These are phyloP conservation scores for Abrus pulchellus DNA, from an alignment of 306 rosid genomes.

Conservation along the genomic window DNA sequence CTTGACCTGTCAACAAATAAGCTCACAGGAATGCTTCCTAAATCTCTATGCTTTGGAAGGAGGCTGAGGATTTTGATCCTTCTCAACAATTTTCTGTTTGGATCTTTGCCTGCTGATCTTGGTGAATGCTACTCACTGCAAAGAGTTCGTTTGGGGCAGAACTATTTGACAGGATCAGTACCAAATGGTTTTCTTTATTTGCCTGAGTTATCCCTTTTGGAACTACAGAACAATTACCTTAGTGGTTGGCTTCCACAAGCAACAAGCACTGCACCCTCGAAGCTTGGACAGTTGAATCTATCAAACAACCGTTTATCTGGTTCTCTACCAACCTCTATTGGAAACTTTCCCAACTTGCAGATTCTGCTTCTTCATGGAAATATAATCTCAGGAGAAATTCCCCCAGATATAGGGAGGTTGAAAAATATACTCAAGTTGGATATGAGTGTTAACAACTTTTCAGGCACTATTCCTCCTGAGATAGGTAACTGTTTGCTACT, in stretches of 20 bases:
- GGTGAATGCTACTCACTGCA: constrained; percentile 72
- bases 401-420: constrained; percentile 71
- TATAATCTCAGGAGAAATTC: constrained; percentile 74
- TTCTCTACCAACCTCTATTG: constrained; percentile 71
- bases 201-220: constrained; percentile 78
- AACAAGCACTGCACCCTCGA: constrained; percentile 58
- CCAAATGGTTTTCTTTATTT: constrained; percentile 80
- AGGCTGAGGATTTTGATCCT: constrained; percentile 72
- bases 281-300: constrained; percentile 76
- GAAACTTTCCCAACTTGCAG: constrained; percentile 75
- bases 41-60: constrained; percentile 72
- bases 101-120: constrained; percentile 79
- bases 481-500: constrained; percentile 67
- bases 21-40: constrained; percentile 85
- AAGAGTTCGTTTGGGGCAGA: constrained; percentile 85
- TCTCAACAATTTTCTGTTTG: constrained; percentile 83
- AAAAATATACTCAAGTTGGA: constrained; percentile 70
- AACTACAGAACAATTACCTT: constrained; percentile 82
- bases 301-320: constrained; percentile 81
- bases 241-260: constrained; percentile 69
- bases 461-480: constrained; percentile 74
- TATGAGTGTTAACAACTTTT: constrained; percentile 78
- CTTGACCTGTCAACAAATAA: constrained; percentile 89
- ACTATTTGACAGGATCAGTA: constrained; percentile 74
- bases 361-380: constrained; percentile 73